Conservation (phyloP, 768 basidiomycete genomes). For the Serendipita sp. region DNA sequence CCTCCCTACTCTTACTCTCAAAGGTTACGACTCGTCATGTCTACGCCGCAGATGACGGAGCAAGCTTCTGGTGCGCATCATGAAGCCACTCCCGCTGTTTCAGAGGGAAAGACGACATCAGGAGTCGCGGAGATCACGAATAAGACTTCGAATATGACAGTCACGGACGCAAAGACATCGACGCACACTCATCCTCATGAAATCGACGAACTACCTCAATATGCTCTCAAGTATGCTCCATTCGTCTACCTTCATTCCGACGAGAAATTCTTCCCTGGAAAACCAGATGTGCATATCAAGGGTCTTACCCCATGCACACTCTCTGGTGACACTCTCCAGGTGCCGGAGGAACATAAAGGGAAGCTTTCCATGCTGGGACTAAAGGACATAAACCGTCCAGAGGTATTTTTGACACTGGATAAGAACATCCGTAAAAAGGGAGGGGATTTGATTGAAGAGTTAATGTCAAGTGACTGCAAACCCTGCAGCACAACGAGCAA, state of each 20-base stretch:
- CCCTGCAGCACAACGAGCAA: not conserved
- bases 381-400: not conserved
- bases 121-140: no score
- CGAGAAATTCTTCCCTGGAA: constrained; percentile 6
- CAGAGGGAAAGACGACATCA: no score
- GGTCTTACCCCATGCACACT: not conserved
- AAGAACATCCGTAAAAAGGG: not conserved
- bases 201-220: not conserved
- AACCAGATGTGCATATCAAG: not conserved
- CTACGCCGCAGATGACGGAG: no score
- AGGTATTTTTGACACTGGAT: not conserved
- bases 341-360: not conserved
- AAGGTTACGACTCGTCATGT: no score
- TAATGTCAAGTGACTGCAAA: constrained; percentile 3
- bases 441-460: not conserved
- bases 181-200: no score
- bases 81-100: no score
- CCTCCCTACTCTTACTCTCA: no score
- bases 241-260: constrained; percentile 3
- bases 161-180: no score
- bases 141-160: no score
- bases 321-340: not conserved
- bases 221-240: constrained; percentile 2
- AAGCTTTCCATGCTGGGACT: not conserved
- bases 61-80: no score